Base-by-base conservation (phyloP, 371 early-diverging fungal genomes). In the Mucor circinelloides region DNA sequence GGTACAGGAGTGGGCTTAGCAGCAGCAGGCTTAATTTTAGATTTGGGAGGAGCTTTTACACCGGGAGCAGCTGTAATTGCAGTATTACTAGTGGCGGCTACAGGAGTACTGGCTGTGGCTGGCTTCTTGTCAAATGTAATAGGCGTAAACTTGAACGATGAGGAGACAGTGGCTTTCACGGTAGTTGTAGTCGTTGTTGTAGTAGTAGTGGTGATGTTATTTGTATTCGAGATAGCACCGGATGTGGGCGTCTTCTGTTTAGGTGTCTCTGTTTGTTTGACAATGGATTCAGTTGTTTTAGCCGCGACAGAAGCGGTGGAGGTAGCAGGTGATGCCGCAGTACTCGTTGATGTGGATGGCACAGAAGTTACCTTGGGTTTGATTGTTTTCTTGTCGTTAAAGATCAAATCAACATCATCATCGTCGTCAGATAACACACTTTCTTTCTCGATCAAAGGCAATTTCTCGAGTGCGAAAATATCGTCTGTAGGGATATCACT, bases 61-160 rank as follows among this genome's bases (percentile, higher is more conserved):
- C 27, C 21, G 8, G 21, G 31, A 44, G 60, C 12, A n/a, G n/a
- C 40, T n/a, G 40, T 32, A 25, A 12, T 30, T 36, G 58, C 23
- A 12, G 64, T 60, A 21, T 57, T 34, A 1, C 4, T 30, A 6
- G 42, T 19, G n/a, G 46, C 27, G n/a, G 38, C 52, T 34, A 58
- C 10, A 25, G 55, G 21, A 15, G 56, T 9, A 6, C 42, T 6
- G 15, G 58, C 1, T 23, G 21, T 27, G n/a, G 66, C 32, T 2
- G 70, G 34, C 42, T 66, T 66, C n/a, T 67, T 70, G 42, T 68
- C 76, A 67, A 83, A 83, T 17, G 71, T 74, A 32, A 83, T 71
- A 15, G 80, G 80, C 17, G 83, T 83, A 44, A 67, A 83, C 46
- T 75, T 75, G 65, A 83, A 83, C 15, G 62, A 56, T 8, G 58